Evolutionary conservation across 768 basidiomycete species (phyloP).

Genomic region (Rickenella mellea): DNA sequence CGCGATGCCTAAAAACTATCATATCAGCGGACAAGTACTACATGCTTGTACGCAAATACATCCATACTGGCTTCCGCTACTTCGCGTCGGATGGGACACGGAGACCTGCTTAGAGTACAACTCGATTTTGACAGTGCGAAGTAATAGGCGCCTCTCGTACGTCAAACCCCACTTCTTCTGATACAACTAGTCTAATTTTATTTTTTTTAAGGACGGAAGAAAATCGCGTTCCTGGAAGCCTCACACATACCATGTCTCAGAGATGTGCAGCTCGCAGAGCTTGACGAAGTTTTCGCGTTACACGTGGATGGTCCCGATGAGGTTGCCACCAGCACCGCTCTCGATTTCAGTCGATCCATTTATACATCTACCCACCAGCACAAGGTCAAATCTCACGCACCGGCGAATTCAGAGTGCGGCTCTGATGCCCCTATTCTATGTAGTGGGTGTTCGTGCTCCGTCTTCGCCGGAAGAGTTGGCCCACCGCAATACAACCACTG

Average conservation of each 20-base stretch:
- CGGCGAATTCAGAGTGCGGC: constrained; percentile 63
- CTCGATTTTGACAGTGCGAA: constrained; percentile 46
- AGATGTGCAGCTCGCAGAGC: constrained; percentile 86
- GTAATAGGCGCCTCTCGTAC: too few species aligned
- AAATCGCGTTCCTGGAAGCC: constrained; percentile 61
- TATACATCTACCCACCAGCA: constrained; percentile 58
- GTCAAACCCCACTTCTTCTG: too few species aligned
- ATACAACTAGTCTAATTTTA: too few species aligned
- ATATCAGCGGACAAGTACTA: constrained; percentile 93
- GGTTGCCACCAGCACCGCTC: constrained; percentile 35
- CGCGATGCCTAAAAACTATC: background rate
- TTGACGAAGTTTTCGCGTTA: constrained; percentile 53
- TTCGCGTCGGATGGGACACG: constrained; percentile 59
- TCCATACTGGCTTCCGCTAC: constrained; percentile 78
- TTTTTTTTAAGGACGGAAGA: constrained; percentile 51
- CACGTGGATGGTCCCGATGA: constrained; percentile 14
- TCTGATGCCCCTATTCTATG: constrained; percentile 58
- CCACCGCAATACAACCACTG: too few species aligned
- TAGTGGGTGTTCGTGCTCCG: too few species aligned
- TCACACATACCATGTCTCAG: constrained; percentile 81
- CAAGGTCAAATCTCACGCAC: constrained; percentile 54
- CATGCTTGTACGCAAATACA: constrained; percentile 84
- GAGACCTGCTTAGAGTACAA: constrained; percentile 51
- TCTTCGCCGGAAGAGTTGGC: too few species aligned
- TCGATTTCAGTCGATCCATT: constrained; percentile 59